Evolutionary conservation across 108 stramenopile species (phyloP).

Genomic region (Nitzschia putrida): DNA sequence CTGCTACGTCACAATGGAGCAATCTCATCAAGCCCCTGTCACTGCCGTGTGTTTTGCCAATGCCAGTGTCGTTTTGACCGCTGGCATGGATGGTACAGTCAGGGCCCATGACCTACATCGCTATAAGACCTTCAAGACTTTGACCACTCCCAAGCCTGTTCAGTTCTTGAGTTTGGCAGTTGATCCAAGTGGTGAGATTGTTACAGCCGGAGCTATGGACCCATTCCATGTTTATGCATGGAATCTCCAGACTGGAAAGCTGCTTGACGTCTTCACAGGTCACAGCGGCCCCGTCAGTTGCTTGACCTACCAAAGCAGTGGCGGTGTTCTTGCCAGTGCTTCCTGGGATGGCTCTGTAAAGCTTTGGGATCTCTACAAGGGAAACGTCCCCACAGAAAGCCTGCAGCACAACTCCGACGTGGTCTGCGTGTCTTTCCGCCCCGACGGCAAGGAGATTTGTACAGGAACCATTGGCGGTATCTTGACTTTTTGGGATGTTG

Average conservation of each 20-base stretch:
- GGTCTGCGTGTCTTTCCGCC: slow-evolving; percentile 91
- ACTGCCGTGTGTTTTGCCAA: slow-evolving; percentile 90
- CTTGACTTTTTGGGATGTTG: slow-evolving; percentile 91
- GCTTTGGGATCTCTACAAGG: slow-evolving; percentile 96
- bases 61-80: slow-evolving; percentile 86
- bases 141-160: slow-evolving; percentile 84
- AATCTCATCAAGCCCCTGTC: slow-evolving; percentile 92
- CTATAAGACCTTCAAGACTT: slow-evolving; percentile 95
- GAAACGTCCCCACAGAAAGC: slow-evolving; percentile 82
- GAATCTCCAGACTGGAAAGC: slow-evolving; percentile 91
- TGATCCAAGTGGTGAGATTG: slow-evolving; percentile 94
- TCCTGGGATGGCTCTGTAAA: slow-evolving; percentile 98
- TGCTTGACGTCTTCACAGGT: slow-evolving; percentile 95
- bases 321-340: slow-evolving; percentile 85
- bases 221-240: slow-evolving; percentile 93
- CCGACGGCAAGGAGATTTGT: slow-evolving; percentile 94
- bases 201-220: slow-evolving; percentile 89
- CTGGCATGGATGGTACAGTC: slow-evolving; percentile 96
- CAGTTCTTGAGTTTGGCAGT: slow-evolving; percentile 95
- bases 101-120: slow-evolving; percentile 95
- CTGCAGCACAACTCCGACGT: slow-evolving; percentile 93
- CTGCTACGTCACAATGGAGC: slow-evolving; percentile 94
- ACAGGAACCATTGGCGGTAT: slow-evolving; percentile 93
- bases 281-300: slow-evolving; percentile 91
- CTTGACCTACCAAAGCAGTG: slow-evolving; percentile 77